Conservation (phyloP, 305 asterid genomes). For the Withania somnifera region DNA sequence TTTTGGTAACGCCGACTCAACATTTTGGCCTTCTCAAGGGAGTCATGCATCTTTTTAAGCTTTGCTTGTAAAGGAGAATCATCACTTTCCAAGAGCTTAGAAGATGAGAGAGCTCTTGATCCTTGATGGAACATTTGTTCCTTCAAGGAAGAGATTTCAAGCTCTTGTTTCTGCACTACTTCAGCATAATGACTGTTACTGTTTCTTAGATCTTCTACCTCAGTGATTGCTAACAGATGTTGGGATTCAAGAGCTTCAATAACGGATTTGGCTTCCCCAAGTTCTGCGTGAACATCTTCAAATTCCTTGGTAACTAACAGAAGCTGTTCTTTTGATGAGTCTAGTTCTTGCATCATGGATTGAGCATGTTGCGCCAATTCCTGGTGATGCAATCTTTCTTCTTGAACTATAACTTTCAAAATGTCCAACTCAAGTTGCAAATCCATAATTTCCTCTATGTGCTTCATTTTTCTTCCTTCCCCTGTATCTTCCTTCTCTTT, state of each 20-base stretch:
- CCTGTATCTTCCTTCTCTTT: slow-evolving; percentile 26
- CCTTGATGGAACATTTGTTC: slow-evolving; percentile 27
- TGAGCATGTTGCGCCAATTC: slow-evolving; percentile 46
- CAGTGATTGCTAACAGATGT: slow-evolving; percentile 53
- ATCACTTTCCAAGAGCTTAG: slow-evolving; percentile 23
- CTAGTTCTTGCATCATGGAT: slow-evolving; percentile 43
- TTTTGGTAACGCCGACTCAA: slow-evolving; percentile 53
- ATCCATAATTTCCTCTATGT: slow-evolving; percentile 49
- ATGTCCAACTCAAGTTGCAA: slow-evolving; percentile 90
- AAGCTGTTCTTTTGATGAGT: slow-evolving; percentile 43
- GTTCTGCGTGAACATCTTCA: slow-evolving; percentile 50
- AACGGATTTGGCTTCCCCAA: slow-evolving; percentile 45
- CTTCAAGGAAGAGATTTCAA: slow-evolving; percentile 48
- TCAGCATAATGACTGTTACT: slow-evolving; percentile 31
- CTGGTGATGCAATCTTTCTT: slow-evolving; percentile 48
- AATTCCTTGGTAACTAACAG: slow-evolving; percentile 33
- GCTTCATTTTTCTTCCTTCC: slow-evolving; percentile 17
- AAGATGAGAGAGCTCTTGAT: slow-evolving; percentile 33
- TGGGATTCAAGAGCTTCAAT: slow-evolving; percentile 90
- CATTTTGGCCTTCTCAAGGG: slow-evolving; percentile 80
- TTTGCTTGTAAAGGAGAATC: slow-evolving; percentile 59
- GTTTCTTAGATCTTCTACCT: slow-evolving; percentile 63
- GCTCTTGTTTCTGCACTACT: slow-evolving; percentile 42
- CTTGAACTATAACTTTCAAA: slow-evolving; percentile 69
- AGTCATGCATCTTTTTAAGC: slow-evolving; percentile 74